Conservation (phyloP, 2,329 filamentous ascomycete species). For the Colletotrichum higginsianum region DNA sequence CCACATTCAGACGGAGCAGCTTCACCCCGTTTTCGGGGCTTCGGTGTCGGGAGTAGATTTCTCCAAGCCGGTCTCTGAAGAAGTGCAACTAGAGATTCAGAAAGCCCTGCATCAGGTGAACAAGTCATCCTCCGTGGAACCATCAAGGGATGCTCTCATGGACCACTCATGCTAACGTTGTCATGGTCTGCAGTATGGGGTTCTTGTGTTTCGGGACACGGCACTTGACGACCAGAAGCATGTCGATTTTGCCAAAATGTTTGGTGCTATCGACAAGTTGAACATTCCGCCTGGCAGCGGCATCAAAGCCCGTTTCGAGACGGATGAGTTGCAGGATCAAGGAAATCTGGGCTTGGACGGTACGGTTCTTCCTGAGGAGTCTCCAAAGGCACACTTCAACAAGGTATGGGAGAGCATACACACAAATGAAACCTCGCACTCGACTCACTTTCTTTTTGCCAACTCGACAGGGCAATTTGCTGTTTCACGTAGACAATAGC, state of each 20-base stretch:
- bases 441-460: constrained; percentile 55
- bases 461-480: constrained; percentile 60
- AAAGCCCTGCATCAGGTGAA: too few species aligned
- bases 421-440: constrained; percentile 31
- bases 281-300: not conserved
- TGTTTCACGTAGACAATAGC: constrained; percentile 69
- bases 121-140: too few species aligned
- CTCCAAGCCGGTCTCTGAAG: too few species aligned
- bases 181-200: constrained; percentile 60
- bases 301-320: too few species aligned
- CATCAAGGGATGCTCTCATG: too few species aligned
- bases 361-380: not conserved
- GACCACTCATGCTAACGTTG: too few species aligned
- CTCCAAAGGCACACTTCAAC: too few species aligned
- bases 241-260: constrained; percentile 63
- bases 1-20: too few species aligned
- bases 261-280: constrained; percentile 61
- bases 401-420: too few species aligned
- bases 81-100: too few species aligned
- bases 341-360: not conserved
- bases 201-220: constrained; percentile 66
- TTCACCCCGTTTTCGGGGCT: too few species aligned
- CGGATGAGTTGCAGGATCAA: not conserved
- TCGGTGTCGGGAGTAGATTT: too few species aligned
- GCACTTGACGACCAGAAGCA: constrained; percentile 65